Evolutionary conservation across 768 basidiomycete genomes (phyloP).

Genomic region (Phanerochaete carnosa): DNA sequence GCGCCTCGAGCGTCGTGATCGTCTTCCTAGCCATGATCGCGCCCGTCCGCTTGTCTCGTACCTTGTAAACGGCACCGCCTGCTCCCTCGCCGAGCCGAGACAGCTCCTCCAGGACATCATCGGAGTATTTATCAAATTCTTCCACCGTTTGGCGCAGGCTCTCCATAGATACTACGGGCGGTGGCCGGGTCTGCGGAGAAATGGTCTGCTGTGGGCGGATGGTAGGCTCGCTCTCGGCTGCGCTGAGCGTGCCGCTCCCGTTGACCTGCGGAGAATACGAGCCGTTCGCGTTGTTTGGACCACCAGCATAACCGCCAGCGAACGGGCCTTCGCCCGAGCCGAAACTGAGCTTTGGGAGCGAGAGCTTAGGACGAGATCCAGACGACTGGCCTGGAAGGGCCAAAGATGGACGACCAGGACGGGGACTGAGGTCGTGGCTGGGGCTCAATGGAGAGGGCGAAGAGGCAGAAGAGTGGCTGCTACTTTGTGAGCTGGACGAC

Average conservation of each 20-base stretch:
- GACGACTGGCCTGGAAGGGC: slow-evolving; percentile 20
- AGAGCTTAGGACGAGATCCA: slow-evolving; percentile 32
- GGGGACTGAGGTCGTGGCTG: slow-evolving; percentile 19
- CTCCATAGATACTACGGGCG: slow-evolving; percentile 21
- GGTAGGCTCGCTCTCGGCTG: slow-evolving; percentile 39
- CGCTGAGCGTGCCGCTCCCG: slow-evolving; percentile 14
- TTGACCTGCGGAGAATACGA: slow-evolving; percentile 28
- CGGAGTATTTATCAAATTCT: slow-evolving; percentile 51
- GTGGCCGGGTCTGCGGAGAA: slow-evolving; percentile 33
- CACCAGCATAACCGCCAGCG: slow-evolving; percentile 24
- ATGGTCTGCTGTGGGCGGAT: slow-evolving; percentile 38
- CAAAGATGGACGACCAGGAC: slow-evolving; percentile 14
- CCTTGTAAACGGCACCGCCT: slow-evolving; percentile 94
- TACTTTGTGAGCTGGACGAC: slow-evolving; percentile 4
- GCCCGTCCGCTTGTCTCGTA: slow-evolving; percentile 76
- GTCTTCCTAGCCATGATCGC: slow-evolving; percentile 92
- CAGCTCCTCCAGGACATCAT: slow-evolving; percentile 73
- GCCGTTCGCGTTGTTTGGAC: slow-evolving; percentile 24
- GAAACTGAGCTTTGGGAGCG: slow-evolving; percentile 30
- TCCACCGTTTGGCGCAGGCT: slow-evolving; percentile 29
- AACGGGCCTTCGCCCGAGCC: slow-evolving; percentile 16
- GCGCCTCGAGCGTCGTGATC: slow-evolving; percentile 87
- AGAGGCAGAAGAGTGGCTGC: slow-evolving; percentile 18
- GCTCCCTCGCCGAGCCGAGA: slow-evolving; percentile 89
- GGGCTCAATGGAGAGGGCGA: slow-evolving; percentile 19